Percentiles rank a stretch among this genome's conserved stretches.
These are phyloP conservation scores for Solanum peruvianum DNA, from an alignment of 257 asterid genomes.

Conservation along the genomic window DNA sequence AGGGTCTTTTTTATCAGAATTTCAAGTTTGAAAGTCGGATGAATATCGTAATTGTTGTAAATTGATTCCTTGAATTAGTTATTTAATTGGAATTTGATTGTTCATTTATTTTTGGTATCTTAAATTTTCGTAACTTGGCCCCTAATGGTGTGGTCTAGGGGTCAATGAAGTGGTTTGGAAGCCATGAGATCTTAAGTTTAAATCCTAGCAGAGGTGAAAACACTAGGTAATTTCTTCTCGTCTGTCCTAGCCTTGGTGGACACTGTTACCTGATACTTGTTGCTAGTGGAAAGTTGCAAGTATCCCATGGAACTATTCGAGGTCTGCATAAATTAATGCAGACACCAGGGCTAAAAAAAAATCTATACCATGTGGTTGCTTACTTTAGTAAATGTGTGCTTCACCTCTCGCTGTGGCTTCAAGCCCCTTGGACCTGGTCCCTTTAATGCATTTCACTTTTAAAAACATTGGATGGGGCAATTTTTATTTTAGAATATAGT, in stretches of 20 bases:
- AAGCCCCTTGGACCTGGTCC: neutral
- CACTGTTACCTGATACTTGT: neutral
- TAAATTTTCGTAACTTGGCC: neutral
- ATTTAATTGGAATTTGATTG: neutral
- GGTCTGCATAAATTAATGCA: neutral
- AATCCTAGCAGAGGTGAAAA: neutral
- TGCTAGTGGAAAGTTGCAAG: neutral
- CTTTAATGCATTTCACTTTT: neutral
- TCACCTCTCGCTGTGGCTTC: neutral
- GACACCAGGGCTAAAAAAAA: neutral
- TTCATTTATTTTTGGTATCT: neutral
- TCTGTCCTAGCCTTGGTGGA: neutral
- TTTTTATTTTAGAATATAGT: neutral
- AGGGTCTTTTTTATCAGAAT: neutral
- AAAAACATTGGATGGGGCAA: neutral
- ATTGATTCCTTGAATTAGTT: neutral
- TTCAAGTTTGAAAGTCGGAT: neutral
- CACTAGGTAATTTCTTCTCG: neutral
- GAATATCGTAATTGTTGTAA: neutral
- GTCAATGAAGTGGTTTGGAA: neutral
- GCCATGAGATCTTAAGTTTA: neutral
- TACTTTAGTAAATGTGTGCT: neutral
- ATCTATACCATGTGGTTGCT: neutral
- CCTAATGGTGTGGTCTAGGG: neutral
- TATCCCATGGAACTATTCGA: neutral